Percentiles rank a stretch among this genome's conserved stretches.
Conservation (phyloP, 768 basidiomycete species). For the Leccinum broughii region DNA sequence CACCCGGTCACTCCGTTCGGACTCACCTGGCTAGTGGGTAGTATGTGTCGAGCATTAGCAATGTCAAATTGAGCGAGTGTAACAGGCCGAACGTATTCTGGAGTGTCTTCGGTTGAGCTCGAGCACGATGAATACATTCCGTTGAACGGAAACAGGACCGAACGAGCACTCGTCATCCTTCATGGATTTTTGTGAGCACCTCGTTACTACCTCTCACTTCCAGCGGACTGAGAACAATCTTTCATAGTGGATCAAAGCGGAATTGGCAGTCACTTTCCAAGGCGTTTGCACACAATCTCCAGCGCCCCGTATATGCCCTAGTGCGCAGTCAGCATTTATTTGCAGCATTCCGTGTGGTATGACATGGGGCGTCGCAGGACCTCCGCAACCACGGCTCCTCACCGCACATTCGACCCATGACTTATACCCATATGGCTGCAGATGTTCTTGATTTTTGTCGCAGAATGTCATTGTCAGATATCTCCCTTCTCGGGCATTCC, state of each 20-base stretch:
- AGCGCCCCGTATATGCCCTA: constrained; percentile 71
- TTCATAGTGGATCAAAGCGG: constrained; percentile 75
- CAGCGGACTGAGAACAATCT: constrained; percentile 3
- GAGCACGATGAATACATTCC: constrained; percentile 35
- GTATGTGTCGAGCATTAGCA: too few relatives aligned
- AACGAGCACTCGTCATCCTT: constrained; percentile 53
- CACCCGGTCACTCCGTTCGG: background rate
- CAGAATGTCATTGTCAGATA: constrained; percentile 51
- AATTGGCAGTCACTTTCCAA: constrained; percentile 87
- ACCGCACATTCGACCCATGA: constrained; percentile 71
- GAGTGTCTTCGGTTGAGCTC: constrained; percentile 28
- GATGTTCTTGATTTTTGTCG: constrained; percentile 73
- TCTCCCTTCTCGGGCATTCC: constrained; percentile 85
- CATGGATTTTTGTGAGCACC: constrained; percentile 62
- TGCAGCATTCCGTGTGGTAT: background rate
- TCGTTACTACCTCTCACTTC: background rate
- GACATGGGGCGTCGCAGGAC: constrained; percentile 49
- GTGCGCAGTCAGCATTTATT: constrained; percentile 38
- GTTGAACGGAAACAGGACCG: constrained; percentile 28
- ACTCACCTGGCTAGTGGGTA: constrained; percentile 11
- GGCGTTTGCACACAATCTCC: constrained; percentile 63
- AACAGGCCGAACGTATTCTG: constrained; percentile 24
- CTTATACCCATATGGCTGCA: constrained; percentile 74
- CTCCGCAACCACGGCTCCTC: constrained; percentile 89
- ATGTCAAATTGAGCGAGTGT: constrained; percentile 8